Percentiles rank a stretch among this genome's conserved stretches.
Evolutionary conservation across 2,329 filamentous ascomycete genomes (phyloP).

Genomic region (Xylaria sp.): DNA sequence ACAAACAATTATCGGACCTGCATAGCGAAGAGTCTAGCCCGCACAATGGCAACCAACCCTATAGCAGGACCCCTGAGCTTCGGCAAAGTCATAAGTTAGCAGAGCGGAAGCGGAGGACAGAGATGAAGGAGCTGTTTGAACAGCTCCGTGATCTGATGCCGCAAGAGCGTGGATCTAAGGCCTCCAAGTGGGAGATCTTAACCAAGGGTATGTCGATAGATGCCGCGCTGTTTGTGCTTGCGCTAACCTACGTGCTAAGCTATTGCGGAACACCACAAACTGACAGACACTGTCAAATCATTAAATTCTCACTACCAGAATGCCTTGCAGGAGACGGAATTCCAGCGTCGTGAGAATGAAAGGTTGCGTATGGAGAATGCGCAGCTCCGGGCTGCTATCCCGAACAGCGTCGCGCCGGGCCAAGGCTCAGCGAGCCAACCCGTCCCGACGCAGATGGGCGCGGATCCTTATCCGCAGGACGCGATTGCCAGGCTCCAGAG

Average conservation of each 20-base stretch:
- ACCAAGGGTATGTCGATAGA: slow-evolving; percentile 69
- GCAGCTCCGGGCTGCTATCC: slow-evolving; percentile 45
- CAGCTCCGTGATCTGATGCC: slow-evolving; percentile 77
- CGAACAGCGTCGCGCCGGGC: slow-evolving; percentile 23
- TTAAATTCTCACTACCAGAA: slow-evolving; percentile 50
- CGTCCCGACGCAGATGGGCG: slow-evolving; percentile 31
- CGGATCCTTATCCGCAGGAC: slow-evolving; percentile 37
- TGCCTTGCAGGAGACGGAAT: slow-evolving; percentile 48
- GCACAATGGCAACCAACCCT: slow-evolving; percentile 66
- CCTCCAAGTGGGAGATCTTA: slow-evolving; percentile 87
- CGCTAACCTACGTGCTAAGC: slow-evolving; percentile 45
- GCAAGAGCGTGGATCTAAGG: slow-evolving; percentile 79
- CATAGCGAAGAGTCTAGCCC: slow-evolving; percentile 60
- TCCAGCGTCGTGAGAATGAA: slow-evolving; percentile 53
- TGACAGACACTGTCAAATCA: slow-evolving; percentile 51
- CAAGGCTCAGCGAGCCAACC: slow-evolving; percentile 29
- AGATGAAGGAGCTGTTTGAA: slow-evolving; percentile 89
- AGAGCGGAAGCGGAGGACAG: slow-evolving; percentile 79
- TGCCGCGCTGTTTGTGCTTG: slow-evolving; percentile 6
- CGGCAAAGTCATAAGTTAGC: slow-evolving; percentile 84
- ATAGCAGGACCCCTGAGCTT: slow-evolving; percentile 80
- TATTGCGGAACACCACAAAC: slow-evolving; percentile 63
- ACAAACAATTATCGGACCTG: slow-evolving; percentile 70
- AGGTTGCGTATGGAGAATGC: slow-evolving; percentile 51
- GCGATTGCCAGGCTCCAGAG: slow-evolving; percentile 38